Evolutionary conservation across 2,329 filamentous ascomycete species (phyloP).

Genomic region (Exophiala bonariae): DNA sequence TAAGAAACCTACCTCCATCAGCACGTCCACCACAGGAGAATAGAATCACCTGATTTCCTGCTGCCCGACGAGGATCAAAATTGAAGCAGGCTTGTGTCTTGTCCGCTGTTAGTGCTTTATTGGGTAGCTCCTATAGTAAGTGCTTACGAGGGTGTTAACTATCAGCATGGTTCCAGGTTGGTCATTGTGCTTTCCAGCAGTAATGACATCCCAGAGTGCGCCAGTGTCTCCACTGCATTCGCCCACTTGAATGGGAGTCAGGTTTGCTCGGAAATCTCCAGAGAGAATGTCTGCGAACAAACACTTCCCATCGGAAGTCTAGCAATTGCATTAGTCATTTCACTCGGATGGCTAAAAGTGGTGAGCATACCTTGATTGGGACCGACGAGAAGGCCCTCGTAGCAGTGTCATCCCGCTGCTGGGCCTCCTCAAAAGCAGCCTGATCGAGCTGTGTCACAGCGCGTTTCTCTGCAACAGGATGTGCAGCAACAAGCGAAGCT

Average conservation of each 20-base stretch:
- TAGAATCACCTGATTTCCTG: conserved; percentile 55
- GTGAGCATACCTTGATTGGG: conserved; percentile 42
- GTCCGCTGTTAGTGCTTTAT: too few species aligned
- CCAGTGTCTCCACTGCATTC: conserved; percentile 47
- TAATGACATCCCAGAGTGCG: conserved; percentile 55
- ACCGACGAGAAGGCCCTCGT: conserved; percentile 48
- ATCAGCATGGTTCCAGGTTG: conserved; percentile 49
- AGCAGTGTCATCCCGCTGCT: conserved; percentile 49
- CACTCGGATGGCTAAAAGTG: too few species aligned
- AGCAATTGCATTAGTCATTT: not conserved
- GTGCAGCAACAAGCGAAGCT: conserved; percentile 9
- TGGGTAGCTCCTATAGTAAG: not conserved
- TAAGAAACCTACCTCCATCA: conserved; percentile 45
- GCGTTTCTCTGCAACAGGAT: conserved; percentile 28
- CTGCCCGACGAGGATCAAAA: conserved; percentile 54
- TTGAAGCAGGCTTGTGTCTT: conserved; percentile 60
- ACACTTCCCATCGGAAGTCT: conserved; percentile 52
- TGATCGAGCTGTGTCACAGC: conserved; percentile 53
- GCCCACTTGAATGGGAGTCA: conserved; percentile 51
- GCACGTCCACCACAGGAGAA: conserved; percentile 62
- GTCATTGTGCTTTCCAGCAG: conserved; percentile 54
- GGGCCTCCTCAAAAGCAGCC: conserved; percentile 51
- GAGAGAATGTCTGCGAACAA: conserved; percentile 54
- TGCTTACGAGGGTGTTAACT: conserved; percentile 53
- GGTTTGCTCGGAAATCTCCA: conserved; percentile 56